Base-by-base conservation (phyloP, 495 filamentous ascomycete genomes). In the Lepraria neglecta region DNA sequence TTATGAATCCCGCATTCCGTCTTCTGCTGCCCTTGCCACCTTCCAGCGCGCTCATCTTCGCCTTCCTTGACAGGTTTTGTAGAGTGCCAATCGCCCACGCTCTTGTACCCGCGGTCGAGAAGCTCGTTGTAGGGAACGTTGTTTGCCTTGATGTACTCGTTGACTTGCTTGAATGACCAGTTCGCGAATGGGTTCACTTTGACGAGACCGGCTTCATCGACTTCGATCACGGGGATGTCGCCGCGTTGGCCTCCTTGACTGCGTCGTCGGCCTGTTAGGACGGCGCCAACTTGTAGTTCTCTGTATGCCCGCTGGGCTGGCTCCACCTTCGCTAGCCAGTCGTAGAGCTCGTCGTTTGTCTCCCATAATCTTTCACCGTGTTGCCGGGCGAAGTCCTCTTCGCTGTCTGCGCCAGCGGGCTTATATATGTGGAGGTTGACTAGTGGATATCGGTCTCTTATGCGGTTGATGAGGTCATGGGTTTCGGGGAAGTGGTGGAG, bases 1-100 rank as follows among this genome's bases (percentile, higher is more conserved):
- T 97, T 97, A 79, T 98, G 94, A 65, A 98, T 98, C 9, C 94
- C 94, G 70, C 94, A 98, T 76, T 98, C 94, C 3, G 92, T 91
- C 85, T 98, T 98, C 55, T 80, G 75, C 69, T 89, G 85, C 45
- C 94, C 94, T 78, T 95, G 96, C 94, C 94, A 98, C 59, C 94
- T 85, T 42, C 94, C 94, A 14, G 95, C 87, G n/a, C 94, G 84
- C 82, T 98, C 94, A 70, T 97, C 94, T 75, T 97, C 94, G 59
- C 88, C 89, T 58, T 89, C 89, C 58, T 82, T 84, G 59, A 97
- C 89, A 6, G 94, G 92, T 66, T 86, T 87, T 45, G 94, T 98
- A 42, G 89, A 94, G 78, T 98, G 94, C 89, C 92, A 97, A 75
- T 98, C 94, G 64, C 94, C 94, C 63, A 98, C 79, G 64, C 89